phyloP scores from a whole-genome alignment of 148 eudicot species.

The Spergularia marina region DNA sequence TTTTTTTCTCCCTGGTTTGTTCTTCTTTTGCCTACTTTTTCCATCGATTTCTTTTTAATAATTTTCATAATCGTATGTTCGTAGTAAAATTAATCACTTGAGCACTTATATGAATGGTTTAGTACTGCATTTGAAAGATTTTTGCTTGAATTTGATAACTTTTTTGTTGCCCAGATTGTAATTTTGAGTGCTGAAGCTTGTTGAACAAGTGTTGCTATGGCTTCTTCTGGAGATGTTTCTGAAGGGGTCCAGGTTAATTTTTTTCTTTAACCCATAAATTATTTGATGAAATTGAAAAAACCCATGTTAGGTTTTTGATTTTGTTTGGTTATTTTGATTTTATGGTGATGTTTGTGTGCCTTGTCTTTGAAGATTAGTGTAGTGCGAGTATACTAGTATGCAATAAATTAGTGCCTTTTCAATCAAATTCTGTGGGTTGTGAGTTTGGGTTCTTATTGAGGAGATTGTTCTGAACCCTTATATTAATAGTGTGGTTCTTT shows the following conservation, averaged over 20 bases:
- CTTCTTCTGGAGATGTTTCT: constrained; percentile 22
- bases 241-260: constrained; percentile 23
- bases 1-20: too few relatives aligned
- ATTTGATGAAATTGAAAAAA: neutral
- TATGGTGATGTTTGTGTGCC: neutral
- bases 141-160: neutral
- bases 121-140: neutral
- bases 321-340: neutral
- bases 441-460: neutral
- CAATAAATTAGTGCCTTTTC: too few relatives aligned
- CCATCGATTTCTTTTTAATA: neutral
- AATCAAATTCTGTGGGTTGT: neutral
- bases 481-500: neutral
- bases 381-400: too few relatives aligned
- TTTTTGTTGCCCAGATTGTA: constrained; percentile 7
- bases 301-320: neutral
- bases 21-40: too few relatives aligned
- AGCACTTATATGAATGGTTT: neutral
- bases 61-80: neutral
- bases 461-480: neutral
- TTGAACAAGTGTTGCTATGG: constrained; percentile 18
- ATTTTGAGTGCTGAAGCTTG: neutral
- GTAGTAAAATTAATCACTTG: too few relatives aligned
- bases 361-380: neutral
- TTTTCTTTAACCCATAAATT: neutral